Conservation (phyloP, 352 stramenopile species). For the Globisporangium recalcitrans region DNA sequence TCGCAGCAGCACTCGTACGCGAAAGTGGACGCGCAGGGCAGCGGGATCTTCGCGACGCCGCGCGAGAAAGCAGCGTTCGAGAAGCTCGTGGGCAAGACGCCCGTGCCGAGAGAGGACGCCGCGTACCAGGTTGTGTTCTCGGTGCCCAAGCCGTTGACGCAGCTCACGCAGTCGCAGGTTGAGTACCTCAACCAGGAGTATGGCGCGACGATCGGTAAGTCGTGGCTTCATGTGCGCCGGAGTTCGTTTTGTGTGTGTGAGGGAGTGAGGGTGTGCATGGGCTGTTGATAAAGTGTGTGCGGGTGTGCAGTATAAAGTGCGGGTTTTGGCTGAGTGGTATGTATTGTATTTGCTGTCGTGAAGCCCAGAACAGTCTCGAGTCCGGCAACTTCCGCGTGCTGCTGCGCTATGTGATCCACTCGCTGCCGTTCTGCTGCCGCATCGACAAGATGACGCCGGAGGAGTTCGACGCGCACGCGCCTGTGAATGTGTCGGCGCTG, state of each 20-base stretch:
- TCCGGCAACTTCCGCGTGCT: slow-evolving; percentile 79
- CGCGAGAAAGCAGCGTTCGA: slow-evolving; percentile 60
- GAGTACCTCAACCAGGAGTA: slow-evolving; percentile 59
- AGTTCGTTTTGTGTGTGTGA: too few species aligned
- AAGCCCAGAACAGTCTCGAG: slow-evolving; percentile 59
- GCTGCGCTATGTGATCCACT: slow-evolving; percentile 50
- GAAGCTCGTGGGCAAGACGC: slow-evolving; percentile 56
- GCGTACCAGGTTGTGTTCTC: slow-evolving; percentile 50
- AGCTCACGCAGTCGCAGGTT: slow-evolving; percentile 54
- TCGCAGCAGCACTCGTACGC: slow-evolving; percentile 16
- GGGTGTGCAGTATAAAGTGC: not conserved
- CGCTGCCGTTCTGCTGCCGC: slow-evolving; percentile 47
- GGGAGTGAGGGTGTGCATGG: too few species aligned
- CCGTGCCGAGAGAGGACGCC: slow-evolving; percentile 42
- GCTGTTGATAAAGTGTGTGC: too few species aligned
- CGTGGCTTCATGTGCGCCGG: not conserved
- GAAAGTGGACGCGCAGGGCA: slow-evolving; percentile 15
- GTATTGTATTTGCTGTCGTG: not conserved
- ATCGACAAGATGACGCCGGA: slow-evolving; percentile 52
- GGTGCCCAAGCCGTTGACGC: slow-evolving; percentile 31
- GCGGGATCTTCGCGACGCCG: slow-evolving; percentile 39
- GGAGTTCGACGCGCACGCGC: slow-evolving; percentile 32
- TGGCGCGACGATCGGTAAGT: slow-evolving; percentile 50
- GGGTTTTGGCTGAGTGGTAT: not conserved
- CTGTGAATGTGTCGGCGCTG: not conserved